Evolutionary conservation across 2,329 filamentous ascomycete species (phyloP).

Genomic region (Lasiodiplodia hormozganensis): DNA sequence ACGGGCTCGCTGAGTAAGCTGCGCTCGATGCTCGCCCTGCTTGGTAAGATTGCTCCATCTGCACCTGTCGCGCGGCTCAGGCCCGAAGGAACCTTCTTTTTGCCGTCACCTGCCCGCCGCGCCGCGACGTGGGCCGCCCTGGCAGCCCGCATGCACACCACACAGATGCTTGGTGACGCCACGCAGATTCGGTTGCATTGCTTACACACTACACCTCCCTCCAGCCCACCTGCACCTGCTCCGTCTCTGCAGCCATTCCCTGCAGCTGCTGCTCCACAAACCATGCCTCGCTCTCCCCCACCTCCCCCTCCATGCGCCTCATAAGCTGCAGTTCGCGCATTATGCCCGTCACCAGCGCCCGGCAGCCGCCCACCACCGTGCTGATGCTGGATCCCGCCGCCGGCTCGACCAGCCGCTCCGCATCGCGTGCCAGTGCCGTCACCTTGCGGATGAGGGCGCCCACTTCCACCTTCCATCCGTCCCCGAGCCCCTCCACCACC

Average conservation of each 20-base stretch:
- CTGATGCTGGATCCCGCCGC: conserved; percentile 43
- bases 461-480: conserved; percentile 44
- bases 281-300: conserved; percentile 42
- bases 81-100: conserved; percentile 7
- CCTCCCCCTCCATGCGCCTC: conserved; percentile 41
- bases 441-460: conserved; percentile 44
- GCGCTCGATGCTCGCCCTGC: neutral
- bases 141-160: conserved; percentile 5
- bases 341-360: conserved; percentile 40
- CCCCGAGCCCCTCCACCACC: conserved; percentile 39
- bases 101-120: neutral
- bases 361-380: conserved; percentile 40
- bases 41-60: conserved; percentile 9
- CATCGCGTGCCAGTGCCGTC: conserved; percentile 39
- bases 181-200: conserved; percentile 19
- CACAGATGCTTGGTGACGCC: conserved; percentile 24
- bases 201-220: conserved; percentile 24
- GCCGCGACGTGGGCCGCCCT: conserved; percentile 5
- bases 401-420: conserved; percentile 41
- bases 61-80: conserved; percentile 9
- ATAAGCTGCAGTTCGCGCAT: conserved; percentile 44
- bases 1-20: conserved; percentile 11
- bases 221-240: neutral
- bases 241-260: neutral
- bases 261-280: conserved; percentile 41